Evolutionary conservation across 1,284 basidiomycete species (phyloP).

Genomic region (Cutaneotrichosporon spelunceum): DNA sequence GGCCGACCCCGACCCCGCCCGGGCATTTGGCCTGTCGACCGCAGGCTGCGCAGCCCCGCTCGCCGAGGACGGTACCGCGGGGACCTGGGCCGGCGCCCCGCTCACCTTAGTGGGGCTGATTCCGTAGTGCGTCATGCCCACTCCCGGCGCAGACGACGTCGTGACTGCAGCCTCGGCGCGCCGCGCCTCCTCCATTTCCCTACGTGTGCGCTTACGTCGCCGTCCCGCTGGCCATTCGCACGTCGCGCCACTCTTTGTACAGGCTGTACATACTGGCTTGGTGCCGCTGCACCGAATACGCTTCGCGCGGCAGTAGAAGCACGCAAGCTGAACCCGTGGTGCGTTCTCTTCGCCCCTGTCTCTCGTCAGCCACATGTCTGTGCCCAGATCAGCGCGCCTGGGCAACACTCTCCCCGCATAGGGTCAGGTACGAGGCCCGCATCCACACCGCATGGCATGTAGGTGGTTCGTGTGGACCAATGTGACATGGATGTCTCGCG

Average conservation of each 20-base stretch:
- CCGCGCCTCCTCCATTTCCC: conserved; percentile 53
- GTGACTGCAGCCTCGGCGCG: conserved; percentile 8
- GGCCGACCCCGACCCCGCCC: too few relatives aligned
- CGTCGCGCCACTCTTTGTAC: conserved; percentile 41
- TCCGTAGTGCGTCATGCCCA: neutral
- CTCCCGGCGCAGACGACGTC: neutral
- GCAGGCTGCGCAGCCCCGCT: neutral
- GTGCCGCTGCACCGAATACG: conserved; percentile 50
- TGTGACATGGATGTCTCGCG: neutral
- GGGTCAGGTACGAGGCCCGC: neutral
- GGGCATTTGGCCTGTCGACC: neutral
- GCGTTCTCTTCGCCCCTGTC: conserved; percentile 4
- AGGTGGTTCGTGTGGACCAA: neutral
- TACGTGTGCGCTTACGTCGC: conserved; percentile 50
- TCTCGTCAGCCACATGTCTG: conserved; percentile 4
- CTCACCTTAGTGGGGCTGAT: neutral
- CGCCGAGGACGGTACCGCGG: neutral
- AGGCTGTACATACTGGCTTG: conserved; percentile 46
- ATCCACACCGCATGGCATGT: neutral
- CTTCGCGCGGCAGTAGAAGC: conserved; percentile 49
- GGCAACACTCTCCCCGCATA: neutral
- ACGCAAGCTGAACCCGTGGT: conserved; percentile 31
- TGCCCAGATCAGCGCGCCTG: neutral
- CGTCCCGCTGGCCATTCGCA: conserved; percentile 52
- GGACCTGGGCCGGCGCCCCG: neutral